Conservation (phyloP, 306 rosid genomes). For the Castanea mollissima region DNA sequence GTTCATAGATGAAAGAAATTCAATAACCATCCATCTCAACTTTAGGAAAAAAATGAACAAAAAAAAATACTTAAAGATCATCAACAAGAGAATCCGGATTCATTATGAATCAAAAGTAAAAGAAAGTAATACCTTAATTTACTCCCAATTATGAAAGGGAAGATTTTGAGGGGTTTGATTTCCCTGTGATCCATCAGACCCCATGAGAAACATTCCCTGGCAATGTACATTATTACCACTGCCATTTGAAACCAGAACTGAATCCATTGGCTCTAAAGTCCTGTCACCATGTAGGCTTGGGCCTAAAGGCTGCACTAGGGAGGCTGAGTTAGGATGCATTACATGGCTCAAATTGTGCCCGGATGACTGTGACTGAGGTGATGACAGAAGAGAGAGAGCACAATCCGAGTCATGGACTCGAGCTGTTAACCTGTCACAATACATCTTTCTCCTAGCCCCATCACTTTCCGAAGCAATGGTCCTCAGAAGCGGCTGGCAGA, state of each 20-base stretch:
- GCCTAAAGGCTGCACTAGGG: conserved; percentile 56
- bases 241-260: conserved; percentile 51
- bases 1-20: not conserved
- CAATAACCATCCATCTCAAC: not conserved
- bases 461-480: conserved; percentile 45
- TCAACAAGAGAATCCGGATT: conserved; percentile 13
- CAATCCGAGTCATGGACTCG: conserved; percentile 54
- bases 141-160: conserved; percentile 73
- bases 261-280: conserved; percentile 46
- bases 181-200: conserved; percentile 46
- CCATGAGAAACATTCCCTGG: conserved; percentile 53
- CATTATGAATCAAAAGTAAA: not conserved
- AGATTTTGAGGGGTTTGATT: conserved; percentile 53
- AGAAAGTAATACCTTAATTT: conserved; percentile 10
- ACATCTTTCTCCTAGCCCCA: conserved; percentile 38
- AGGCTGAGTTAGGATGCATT: conserved; percentile 39
- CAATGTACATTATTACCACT: conserved; percentile 32
- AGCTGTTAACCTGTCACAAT: conserved; percentile 43
- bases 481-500: conserved; percentile 45
- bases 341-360: conserved; percentile 52
- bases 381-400: conserved; percentile 99
- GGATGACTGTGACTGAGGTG: conserved; percentile 63
- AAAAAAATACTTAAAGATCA: not conserved
- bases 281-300: conserved; percentile 41
- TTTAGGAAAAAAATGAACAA: not conserved